Evolutionary conservation across 371 early-diverging fungal species (phyloP), one percentile per base, ranked within the genome.

Genomic region (Mortierella sp.): DNA sequence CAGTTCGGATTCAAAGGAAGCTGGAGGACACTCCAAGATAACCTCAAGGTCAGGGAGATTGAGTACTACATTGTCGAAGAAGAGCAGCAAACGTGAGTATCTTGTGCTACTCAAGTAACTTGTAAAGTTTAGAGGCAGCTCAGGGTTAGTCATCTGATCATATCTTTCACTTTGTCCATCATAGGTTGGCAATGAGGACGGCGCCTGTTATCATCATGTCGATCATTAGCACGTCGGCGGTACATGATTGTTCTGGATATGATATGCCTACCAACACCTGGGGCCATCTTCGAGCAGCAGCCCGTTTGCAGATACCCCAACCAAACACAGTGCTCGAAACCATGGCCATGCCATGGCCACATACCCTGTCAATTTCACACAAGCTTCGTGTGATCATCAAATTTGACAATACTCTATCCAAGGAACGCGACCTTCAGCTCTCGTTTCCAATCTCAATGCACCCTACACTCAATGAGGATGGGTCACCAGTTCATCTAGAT

Each of bases 41-140:
- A 29, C 2, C 55, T 74, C 21, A 63, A 54, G n/a, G 54, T 74
- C 50, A 55, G 40, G 34, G 60, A 74, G 46, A 31, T 74, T 10
- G 56, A 74, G 25, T 74, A 68, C 40, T 68, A 60, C 12, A 44
- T 74, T 21, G 41, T 74, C 6, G 76, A 68, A 31, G 76, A 74
- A 21, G 76, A 74, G 41, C 51, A 43, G 0, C 76, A 68, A 51
- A 29, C n/a, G 76, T 74, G 63, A 43, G 67, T 57, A 22, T 28
- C 37, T 31, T 51, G 10, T 34, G n/a, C n/a, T n/a, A n/a, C n/a
- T n/a, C n/a, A n/a, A n/a, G n/a, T n/a, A n/a, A n/a, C n/a, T n/a
- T n/a, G n/a, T n/a, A n/a, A n/a, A n/a, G n/a, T n/a, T n/a, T n/a
- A n/a, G n/a, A n/a, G n/a, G n/a, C n/a, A n/a, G n/a, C n/a, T n/a